Evolutionary conservation across 805 yeast species (phyloP), one percentile per base, ranked within the genome.

Genomic region (Jamesozyma rosinii): DNA sequence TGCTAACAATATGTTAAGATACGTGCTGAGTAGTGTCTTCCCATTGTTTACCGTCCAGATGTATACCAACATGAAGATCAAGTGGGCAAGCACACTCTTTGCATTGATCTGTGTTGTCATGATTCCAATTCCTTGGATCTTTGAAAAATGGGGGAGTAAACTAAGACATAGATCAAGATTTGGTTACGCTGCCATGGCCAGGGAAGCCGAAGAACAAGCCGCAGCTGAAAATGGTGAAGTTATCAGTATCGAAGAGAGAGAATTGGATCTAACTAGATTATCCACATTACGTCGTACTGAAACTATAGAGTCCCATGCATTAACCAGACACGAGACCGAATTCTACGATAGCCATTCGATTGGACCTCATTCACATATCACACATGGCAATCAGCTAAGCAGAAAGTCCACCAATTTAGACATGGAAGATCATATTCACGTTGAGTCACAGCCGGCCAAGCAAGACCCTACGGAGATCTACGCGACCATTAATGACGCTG

Each of bases 1-100:
- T 30, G 95, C 95, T 13, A 88, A 87, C 65, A 85, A 84, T 59
- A 68, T 88, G 55, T 63, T 81, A 44, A 75, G 96, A 65, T 86
- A 85, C 58, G 51, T 81, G 27, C 59, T 83, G 48, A 86, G 94
- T 9, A 78, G 86, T 5, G 84, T 18, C 81, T 88, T 71, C 95
- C 95, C 95, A 44, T 69, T 88, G 46, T 87, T 88, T 65, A 83
- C 88, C 1, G 75, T 79, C 18, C 95, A 87, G 64, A 84, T 88
- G 95, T 81, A 82, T 66, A 59, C 72, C 17, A 78, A 71, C 36
- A 67, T 88, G 55, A 78, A 78, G 33, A 75, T 80, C 50, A 83
- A 76, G 53, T 52, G 95, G 94, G 96, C 95, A 10, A 68, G 82
- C 27, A 75, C 87, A 0, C 51, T 81, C 6, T 76, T 82, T 62